A percentile compares a stretch with the other conserved stretches of the same genome.
These are phyloP conservation scores for Platismatia glauca DNA, from an alignment of 495 filamentous ascomycete genomes.

Conservation along the genomic window DNA sequence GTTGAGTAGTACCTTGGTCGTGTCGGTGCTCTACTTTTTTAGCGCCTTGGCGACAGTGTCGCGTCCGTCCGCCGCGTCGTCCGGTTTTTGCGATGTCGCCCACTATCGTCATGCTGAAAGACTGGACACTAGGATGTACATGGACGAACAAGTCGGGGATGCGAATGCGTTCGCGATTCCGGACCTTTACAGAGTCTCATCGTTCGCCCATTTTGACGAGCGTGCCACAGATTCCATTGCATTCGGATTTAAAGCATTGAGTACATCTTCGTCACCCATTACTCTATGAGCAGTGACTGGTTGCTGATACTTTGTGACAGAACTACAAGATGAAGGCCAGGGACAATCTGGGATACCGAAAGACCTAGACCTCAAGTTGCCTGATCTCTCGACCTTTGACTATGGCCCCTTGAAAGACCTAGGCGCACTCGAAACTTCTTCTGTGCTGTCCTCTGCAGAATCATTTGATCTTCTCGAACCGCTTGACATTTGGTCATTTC, in stretches of 20 bases:
- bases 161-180: constrained; percentile 64
- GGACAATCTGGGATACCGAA: constrained; percentile 1
- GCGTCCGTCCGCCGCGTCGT: constrained; percentile 1
- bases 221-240: constrained; percentile 31
- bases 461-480: constrained; percentile 29
- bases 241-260: constrained; percentile 32
- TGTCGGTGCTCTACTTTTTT: too few species aligned
- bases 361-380: constrained; percentile 5
- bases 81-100: not conserved
- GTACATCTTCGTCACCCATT: constrained; percentile 23
- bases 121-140: not conserved
- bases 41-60: not conserved
- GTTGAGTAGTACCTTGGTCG: not conserved
- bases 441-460: constrained; percentile 13
- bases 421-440: constrained; percentile 14
- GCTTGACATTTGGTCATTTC: constrained; percentile 47
- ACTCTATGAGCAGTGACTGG: not conserved
- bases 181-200: constrained; percentile 51
- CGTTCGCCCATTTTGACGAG: constrained; percentile 34
- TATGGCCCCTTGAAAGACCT: constrained; percentile 23
- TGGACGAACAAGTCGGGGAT: constrained; percentile 31
- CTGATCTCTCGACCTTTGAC: constrained; percentile 5
- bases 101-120: not conserved
- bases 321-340: not conserved
- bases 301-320: not conserved